phyloP scores from a whole-genome alignment of 2,329 filamentous ascomycete species.

The Zalaria sp. region DNA sequence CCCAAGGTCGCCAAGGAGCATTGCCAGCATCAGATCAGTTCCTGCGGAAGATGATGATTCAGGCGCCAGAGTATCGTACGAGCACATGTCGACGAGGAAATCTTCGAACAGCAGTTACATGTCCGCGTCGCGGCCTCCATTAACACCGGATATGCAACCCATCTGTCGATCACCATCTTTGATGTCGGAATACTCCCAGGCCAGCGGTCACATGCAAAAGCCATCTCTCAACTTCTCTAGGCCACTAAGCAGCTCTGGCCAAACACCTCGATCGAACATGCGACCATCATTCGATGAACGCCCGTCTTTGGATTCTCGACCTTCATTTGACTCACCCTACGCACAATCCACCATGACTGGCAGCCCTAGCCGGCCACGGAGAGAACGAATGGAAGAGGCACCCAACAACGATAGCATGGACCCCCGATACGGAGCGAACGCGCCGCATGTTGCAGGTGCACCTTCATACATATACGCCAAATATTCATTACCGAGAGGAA shows the following conservation, averaged over 20 bases:
- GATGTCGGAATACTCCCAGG: slow-evolving; percentile 60
- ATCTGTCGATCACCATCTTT: slow-evolving; percentile 70
- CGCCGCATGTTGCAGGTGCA: slow-evolving; percentile 18
- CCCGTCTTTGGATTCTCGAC: background rate
- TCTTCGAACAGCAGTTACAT: slow-evolving; percentile 57
- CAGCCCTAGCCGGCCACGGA: too few species aligned
- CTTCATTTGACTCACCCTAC: slow-evolving; percentile 29
- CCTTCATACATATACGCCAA: slow-evolving; percentile 79
- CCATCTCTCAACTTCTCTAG: slow-evolving; percentile 90
- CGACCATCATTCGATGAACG: slow-evolving; percentile 3
- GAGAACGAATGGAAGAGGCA: too few species aligned
- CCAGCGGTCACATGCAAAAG: slow-evolving; percentile 44
- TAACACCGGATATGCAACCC: slow-evolving; percentile 47
- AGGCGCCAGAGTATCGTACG: slow-evolving; percentile 31
- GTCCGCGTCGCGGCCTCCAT: slow-evolving; percentile 46
- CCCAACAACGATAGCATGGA: too few species aligned
- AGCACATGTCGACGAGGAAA: slow-evolving; percentile 58
- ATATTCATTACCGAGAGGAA: slow-evolving; percentile 70
- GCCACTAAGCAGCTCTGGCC: slow-evolving; percentile 58
- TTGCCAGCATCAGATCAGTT: slow-evolving; percentile 32
- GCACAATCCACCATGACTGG: too few species aligned
- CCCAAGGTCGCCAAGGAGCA: slow-evolving; percentile 25
- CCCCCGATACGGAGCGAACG: too few species aligned
- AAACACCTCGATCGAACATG: slow-evolving; percentile 7
- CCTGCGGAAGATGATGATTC: slow-evolving; percentile 56